Base-by-base conservation (phyloP, 2,329 filamentous ascomycete genomes). In the Hansfordia pulvinata region DNA sequence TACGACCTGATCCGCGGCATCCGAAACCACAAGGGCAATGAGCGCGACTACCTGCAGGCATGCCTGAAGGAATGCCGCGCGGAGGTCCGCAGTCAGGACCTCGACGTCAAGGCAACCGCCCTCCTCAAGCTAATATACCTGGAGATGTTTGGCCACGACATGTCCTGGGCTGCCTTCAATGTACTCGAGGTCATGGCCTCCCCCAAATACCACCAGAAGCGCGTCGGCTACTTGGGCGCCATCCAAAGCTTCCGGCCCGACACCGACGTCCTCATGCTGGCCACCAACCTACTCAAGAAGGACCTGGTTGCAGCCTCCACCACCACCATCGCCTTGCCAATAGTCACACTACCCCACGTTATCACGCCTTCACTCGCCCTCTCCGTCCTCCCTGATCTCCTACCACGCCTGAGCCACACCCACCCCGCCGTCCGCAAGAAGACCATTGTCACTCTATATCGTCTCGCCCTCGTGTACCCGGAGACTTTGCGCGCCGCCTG, bases 101-200 rank as follows among this genome's bases (percentile, higher is more conserved):
- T 94, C 80, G 86, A 96, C 58, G 69, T 93, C 55, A 98, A 98
- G 64, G 86, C 90, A 12, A 96, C 85, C 18, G 90, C 90, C 23
- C 67, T 98, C 28, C 63, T 98, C 46, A 98, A 98, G 62, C 69
- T 98, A 42, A 78, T 94, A 28, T 98, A 98, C 52, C 72, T 98
- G 38, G 90, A 98, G 52, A 98, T 98, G 90, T 86, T 96, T 41
- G 90, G 90, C 10, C 82, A 96, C 50, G 90, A 96, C 55, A 98
- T 98, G 90, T 94, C 88, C 3, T 98, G 90, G 90, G 90, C 90
- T 4, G 86, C 86, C 9, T 98, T 98, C 57, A 83, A 98, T 51
- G 88, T 96, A 27, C 76, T 98, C 25, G 90, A 98, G 58, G 90
- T 98, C 56, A 98, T 98, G 90, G 93, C 86, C 19, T 93, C 84